Evolutionary conservation across 495 filamentous ascomycete genomes (phyloP).

Genomic region (Oleoguttula mirabilis): DNA sequence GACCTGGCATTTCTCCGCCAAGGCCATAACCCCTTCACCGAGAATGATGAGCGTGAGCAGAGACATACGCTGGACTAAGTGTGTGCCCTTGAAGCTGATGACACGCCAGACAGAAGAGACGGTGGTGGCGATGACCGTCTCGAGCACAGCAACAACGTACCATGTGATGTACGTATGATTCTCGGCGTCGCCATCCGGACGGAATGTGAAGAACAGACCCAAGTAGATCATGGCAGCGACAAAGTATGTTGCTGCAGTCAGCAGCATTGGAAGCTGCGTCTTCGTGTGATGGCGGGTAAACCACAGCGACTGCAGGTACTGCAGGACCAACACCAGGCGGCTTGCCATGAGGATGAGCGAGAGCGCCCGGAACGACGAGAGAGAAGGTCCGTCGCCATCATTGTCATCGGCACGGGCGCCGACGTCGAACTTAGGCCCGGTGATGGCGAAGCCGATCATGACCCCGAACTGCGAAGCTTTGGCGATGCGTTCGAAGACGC

Average conservation of each 20-base stretch:
- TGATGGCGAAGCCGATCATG: conserved; percentile 54
- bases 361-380: conserved; percentile 37
- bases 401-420: conserved; percentile 28
- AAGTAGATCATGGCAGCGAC: conserved; percentile 5
- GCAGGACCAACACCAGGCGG: conserved; percentile 43
- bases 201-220: conserved; percentile 31
- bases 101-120: conserved; percentile 42
- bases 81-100: conserved; percentile 52
- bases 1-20: conserved; percentile 41
- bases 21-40: conserved; percentile 50
- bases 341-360: conserved; percentile 48
- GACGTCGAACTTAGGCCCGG: conserved; percentile 39
- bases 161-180: conserved; percentile 41
- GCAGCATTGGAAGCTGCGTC: background rate
- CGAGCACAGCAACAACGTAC: conserved; percentile 46
- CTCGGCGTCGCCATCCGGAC: conserved; percentile 3
- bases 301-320: conserved; percentile 42
- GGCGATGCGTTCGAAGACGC: conserved; percentile 51
- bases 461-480: conserved; percentile 51
- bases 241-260: conserved; percentile 3
- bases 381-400: conserved; percentile 32
- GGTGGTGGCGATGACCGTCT: conserved; percentile 43
- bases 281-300: conserved; percentile 23
- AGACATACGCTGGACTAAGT: conserved; percentile 53
- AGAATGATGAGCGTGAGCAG: conserved; percentile 59